Evolutionary conservation across 2,329 filamentous ascomycete genomes (phyloP), one percentile per base, ranked within the genome.

Genomic region (Microascus cirrosus): DNA sequence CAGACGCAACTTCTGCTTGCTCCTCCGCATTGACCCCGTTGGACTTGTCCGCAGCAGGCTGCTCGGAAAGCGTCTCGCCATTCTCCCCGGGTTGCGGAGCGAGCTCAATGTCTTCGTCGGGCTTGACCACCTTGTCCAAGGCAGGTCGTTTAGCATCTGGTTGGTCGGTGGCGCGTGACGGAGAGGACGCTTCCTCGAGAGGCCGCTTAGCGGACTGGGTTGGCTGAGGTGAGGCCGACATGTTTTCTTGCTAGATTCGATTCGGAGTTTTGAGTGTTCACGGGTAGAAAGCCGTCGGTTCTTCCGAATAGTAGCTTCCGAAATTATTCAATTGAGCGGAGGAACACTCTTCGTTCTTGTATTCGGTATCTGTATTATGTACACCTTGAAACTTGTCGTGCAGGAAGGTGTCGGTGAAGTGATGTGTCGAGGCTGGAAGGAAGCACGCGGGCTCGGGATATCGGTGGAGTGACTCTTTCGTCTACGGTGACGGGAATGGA

Each of bases 101-200:
- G 57, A 75, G 78, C 59, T 80, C 45, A 20, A 50, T 50, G 61
- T 81, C 77, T 58, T 83, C 78, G 28, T 81, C 84, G 58, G 83
- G 85, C 71, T 88, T 90, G 65, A 88, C 80, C 65, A 91, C 80
- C 78, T 97, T 99, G 75, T 97, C 93, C 62, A 99, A 84, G 45
- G 94, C 94, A 54, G 90, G 94, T 65, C 94, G 89, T 78, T 99
- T 99, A 62, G 94, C 94, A 66, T 99, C 94, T 57, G 95, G 94
- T 71, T 96, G 92, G 67, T 97, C 94, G 69, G 84, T 90, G 45
- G 88, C 87, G 62, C 89, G 89, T 35, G 91, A 95, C 39, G 94
- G 94, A 11, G 94, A 99, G 20, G 94, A 97, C 12, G 93, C 89
- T 70, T 97, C 94, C 79, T 99, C 94, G 63, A 99, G 84, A 61